Conservation (phyloP, 1,139 yeast genomes). For the Candida neerlandica region DNA sequence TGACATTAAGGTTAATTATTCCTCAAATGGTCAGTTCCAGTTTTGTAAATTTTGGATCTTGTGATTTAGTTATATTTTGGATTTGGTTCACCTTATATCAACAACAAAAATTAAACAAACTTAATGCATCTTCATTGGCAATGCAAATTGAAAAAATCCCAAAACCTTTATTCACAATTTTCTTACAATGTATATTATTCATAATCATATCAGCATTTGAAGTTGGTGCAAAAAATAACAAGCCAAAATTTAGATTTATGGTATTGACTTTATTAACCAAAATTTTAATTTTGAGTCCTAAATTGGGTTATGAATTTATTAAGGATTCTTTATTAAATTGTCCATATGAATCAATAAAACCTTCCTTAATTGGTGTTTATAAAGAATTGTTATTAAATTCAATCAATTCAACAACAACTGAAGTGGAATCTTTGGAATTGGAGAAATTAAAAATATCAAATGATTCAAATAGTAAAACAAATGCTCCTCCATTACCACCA, state of each 20-base stretch:
- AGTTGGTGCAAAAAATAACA: background rate
- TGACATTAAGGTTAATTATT: constrained; percentile 35
- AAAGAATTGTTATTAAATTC: constrained; percentile 56
- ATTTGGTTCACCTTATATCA: constrained; percentile 41
- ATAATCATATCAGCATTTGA: constrained; percentile 20
- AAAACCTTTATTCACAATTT: constrained; percentile 30
- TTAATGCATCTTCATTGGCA: constrained; percentile 8
- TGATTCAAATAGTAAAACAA: background rate
- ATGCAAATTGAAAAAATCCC: constrained; percentile 38
- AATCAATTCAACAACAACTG: constrained; percentile 7
- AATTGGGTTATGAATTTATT: constrained; percentile 62
- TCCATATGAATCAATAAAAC: constrained; percentile 63
- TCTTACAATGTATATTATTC: constrained; percentile 37
- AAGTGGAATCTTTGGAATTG: constrained; percentile 12
- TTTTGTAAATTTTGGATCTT: constrained; percentile 25
- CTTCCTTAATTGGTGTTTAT: constrained; percentile 63
- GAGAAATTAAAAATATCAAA: constrained; percentile 6
- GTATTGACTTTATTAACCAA: constrained; percentile 55
- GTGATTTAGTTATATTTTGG: constrained; percentile 42
- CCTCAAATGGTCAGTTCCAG: constrained; percentile 40
- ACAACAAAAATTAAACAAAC: constrained; percentile 12
- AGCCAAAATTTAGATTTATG: constrained; percentile 27
- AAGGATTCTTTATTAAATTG: constrained; percentile 67
- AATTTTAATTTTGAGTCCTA: constrained; percentile 57
- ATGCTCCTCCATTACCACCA: constrained; percentile 23